phyloP scores from a whole-genome alignment of 2,329 filamentous ascomycete species.

The Fusarium burgessii region DNA sequence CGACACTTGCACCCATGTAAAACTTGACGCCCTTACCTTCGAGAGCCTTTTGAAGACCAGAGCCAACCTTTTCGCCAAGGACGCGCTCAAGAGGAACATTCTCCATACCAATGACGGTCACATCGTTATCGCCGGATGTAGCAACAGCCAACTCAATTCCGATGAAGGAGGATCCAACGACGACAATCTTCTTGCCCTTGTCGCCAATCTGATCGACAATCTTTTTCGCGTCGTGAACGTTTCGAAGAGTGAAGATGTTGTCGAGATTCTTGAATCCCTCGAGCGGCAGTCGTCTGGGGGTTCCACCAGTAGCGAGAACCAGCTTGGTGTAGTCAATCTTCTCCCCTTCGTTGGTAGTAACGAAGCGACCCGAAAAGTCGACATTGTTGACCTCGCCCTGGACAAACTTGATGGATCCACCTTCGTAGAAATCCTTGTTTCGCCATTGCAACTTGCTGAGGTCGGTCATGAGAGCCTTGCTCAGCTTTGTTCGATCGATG shows the following conservation, averaged over 20 bases:
- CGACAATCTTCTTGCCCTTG: conserved; percentile 89
- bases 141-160: conserved; percentile 97
- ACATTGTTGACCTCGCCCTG: conserved; percentile 76
- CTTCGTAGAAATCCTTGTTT: conserved; percentile 80
- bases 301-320: conserved; percentile 88
- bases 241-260: conserved; percentile 89
- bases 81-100: conserved; percentile 85
- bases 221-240: conserved; percentile 78
- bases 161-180: conserved; percentile 95
- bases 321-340: conserved; percentile 87
- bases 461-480: conserved; percentile 91
- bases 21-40: conserved; percentile 93
- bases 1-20: conserved; percentile 81
- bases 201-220: conserved; percentile 85
- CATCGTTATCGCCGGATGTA: conserved; percentile 80
- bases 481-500: conserved; percentile 94
- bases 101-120: conserved; percentile 91
- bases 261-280: conserved; percentile 86
- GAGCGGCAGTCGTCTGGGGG: conserved; percentile 79
- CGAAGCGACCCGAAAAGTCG: conserved; percentile 79
- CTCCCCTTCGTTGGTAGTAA: conserved; percentile 79
- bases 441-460: conserved; percentile 81
- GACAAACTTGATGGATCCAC: conserved; percentile 67
- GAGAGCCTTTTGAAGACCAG: conserved; percentile 80
- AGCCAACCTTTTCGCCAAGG: conserved; percentile 84